phyloP scores from a whole-genome alignment of 192 early-diverging fungal species.

The Dissophora globulifera region DNA sequence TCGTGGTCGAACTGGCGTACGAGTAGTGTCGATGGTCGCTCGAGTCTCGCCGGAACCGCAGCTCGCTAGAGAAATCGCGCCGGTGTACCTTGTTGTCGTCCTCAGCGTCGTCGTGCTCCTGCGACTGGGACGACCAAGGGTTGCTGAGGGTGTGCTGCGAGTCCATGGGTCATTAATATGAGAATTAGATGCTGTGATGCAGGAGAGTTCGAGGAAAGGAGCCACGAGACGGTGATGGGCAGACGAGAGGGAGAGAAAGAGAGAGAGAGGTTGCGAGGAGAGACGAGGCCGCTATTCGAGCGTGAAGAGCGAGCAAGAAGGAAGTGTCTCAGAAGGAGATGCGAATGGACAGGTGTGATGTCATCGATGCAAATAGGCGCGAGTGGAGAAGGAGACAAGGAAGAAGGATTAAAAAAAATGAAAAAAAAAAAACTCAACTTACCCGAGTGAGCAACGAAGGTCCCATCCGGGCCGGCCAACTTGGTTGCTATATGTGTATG shows the following conservation, averaged over 20 bases:
- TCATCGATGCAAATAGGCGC: too few species aligned
- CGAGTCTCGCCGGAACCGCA: neutral
- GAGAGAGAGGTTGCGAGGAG: neutral
- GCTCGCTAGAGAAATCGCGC: neutral
- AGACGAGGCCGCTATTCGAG: too few species aligned
- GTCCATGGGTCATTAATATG: slow-evolving; percentile 4
- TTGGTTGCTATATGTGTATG: too few species aligned
- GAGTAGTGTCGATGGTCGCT: slow-evolving; percentile 21
- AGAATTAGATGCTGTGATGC: neutral
- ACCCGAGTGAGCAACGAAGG: too few species aligned
- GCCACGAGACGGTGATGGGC: neutral
- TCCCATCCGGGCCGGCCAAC: too few species aligned
- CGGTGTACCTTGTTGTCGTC: too few species aligned
- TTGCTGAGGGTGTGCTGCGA: slow-evolving; percentile 7
- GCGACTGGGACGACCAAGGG: slow-evolving; percentile 35
- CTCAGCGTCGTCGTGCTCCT: neutral
- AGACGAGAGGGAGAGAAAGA: neutral
- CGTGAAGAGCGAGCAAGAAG: too few species aligned
- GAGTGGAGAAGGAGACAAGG: too few species aligned
- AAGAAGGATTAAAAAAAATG: neutral
- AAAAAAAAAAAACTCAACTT: neutral
- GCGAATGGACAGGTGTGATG: neutral
- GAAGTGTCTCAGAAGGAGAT: neutral
- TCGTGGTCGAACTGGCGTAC: slow-evolving; percentile 18
- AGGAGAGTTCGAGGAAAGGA: too few species aligned